Evolutionary conservation across 352 stramenopile species (phyloP), one percentile per base, ranked within the genome.

Genomic region (Phytophthora sp.): DNA sequence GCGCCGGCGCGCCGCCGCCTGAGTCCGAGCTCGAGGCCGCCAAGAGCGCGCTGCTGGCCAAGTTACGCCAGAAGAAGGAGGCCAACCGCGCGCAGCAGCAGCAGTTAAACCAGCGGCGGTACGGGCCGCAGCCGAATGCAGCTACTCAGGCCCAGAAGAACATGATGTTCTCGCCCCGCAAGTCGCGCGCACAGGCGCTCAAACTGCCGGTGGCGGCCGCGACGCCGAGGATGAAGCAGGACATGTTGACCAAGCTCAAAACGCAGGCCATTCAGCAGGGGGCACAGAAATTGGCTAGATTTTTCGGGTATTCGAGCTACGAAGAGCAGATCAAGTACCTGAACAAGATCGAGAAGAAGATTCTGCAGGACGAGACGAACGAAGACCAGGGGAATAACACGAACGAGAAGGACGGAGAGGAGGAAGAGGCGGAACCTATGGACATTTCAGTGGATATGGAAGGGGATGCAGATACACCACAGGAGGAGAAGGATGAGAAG

Each of bases 251-350:
- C 3, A 76, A 81, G 46, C 71, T 93, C 26, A 62, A 70, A 24
- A 74, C 64, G 15, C 80, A 93, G 49, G 84, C 84, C 20, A 86
- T 93, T 35, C 56, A 83, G 44, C 84, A 93, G 70, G 74, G 76
- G 18, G 79, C 82, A 5, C 68, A 88, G 38, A 75, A 77, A 15
- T 84, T 84, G 69, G 87, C 87, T 63, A 91, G 91, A 66, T 30
- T 91, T 4, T 94, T 95, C 59, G 87, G 87, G 4, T 93, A 92
- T 60, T 52, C 58, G 18, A 93, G 65, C 44, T 89, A 88, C 56
- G 80, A 92, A 41, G 80, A 90, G 42, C 87, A 94, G 52, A 50
- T 93, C 11, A 69, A 84, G 62, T 44, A 87, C 21, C 46, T 95
- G 39, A 89, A 93, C 46, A 69, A 81, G 59, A 67, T 87, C 6